phyloP scores from a whole-genome alignment of 179 eudicot species.

The Beta lomatogona region DNA sequence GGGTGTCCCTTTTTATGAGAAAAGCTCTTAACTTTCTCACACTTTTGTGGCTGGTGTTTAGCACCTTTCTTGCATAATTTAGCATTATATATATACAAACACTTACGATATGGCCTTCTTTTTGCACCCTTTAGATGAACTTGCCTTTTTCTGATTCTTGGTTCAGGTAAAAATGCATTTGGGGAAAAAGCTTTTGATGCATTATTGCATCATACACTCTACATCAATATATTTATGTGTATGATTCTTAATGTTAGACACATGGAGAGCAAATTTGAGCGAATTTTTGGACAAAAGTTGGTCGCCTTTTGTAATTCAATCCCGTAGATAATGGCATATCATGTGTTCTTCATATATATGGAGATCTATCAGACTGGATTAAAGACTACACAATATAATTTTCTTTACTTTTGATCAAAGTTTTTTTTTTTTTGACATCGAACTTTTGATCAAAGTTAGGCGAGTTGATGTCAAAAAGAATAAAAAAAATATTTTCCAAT shows the following conservation, averaged over 20 bases:
- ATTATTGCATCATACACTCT: constrained; percentile 19
- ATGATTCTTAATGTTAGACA: constrained; percentile 24
- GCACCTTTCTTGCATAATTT: constrained; percentile 17
- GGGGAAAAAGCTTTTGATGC: constrained; percentile 10
- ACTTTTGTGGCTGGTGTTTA: constrained; percentile 35
- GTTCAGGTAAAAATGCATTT: constrained; percentile 29
- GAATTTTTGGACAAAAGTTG: constrained; percentile 20
- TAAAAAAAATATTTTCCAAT: too few species aligned
- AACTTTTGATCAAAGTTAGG: background rate
- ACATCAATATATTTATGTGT: background rate
- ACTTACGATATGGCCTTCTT: constrained; percentile 18
- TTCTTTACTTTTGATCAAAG: background rate
- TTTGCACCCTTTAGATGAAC: constrained; percentile 11
- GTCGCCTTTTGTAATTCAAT: constrained; percentile 19
- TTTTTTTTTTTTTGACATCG: too few species aligned
- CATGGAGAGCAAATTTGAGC: constrained; percentile 16
- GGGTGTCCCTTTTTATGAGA: constrained; percentile 58
- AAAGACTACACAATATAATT: background rate
- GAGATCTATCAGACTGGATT: background rate
- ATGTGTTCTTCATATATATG: constrained; percentile 6
- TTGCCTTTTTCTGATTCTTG: constrained; percentile 26
- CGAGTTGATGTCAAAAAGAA: too few species aligned
- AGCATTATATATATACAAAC: background rate
- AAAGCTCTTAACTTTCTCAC: constrained; percentile 42
- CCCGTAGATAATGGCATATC: background rate